phyloP scores from a whole-genome alignment of 2,329 filamentous ascomycete species.

The Monosporascus ibericus region DNA sequence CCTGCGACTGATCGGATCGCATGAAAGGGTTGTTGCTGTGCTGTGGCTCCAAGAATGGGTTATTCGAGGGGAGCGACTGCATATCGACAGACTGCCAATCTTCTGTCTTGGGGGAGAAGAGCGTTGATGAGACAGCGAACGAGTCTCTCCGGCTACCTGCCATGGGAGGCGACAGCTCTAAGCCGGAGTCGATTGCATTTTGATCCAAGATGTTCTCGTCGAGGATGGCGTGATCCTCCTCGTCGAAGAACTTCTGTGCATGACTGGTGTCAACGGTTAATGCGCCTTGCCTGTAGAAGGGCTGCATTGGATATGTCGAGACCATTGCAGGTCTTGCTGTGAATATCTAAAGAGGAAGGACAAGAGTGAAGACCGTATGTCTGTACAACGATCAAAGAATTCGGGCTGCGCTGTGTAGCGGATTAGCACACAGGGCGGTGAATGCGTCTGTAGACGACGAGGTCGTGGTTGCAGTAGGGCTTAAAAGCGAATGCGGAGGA shows the following conservation, averaged over 20 bases:
- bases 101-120: conserved; percentile 62
- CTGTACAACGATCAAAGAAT: conserved; percentile 15
- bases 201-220: conserved; percentile 58
- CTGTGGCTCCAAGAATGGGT: conserved; percentile 52
- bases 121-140: conserved; percentile 49
- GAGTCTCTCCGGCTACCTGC: conserved; percentile 57
- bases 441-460: neutral
- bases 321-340: conserved; percentile 36
- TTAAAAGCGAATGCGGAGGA: neutral
- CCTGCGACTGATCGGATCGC: conserved; percentile 50
- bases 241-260: conserved; percentile 53
- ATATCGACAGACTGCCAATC: conserved; percentile 60
- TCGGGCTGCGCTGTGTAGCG: conserved; percentile 14
- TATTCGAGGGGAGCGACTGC: conserved; percentile 58
- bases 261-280: conserved; percentile 49
- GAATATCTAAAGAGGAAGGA: conserved; percentile 2
- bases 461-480: neutral
- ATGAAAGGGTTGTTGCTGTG: conserved; percentile 61
- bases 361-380: conserved; percentile 5
- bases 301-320: conserved; percentile 45
- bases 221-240: conserved; percentile 53
- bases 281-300: conserved; percentile 43
- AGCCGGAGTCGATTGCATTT: conserved; percentile 51
- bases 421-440: conserved; percentile 22
- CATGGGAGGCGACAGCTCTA: conserved; percentile 60